These are phyloP conservation scores for Colletotrichum caudatum DNA, from an alignment of 2,329 filamentous ascomycete genomes.

Conservation along the genomic window DNA sequence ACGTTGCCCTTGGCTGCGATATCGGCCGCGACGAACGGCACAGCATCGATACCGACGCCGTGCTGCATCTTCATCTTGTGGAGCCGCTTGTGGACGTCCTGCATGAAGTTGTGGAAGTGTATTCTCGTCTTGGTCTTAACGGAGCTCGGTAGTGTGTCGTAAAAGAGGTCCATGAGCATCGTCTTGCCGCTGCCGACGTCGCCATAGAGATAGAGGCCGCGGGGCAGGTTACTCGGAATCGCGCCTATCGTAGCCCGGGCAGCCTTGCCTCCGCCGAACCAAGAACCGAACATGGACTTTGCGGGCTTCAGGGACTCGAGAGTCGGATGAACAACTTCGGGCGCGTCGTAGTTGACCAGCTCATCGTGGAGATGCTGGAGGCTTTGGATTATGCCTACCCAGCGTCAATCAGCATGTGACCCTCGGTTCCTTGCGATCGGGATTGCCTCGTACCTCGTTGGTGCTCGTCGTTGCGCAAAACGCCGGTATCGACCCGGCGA, in stretches of 20 bases:
- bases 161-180: conserved; percentile 99
- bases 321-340: conserved; percentile 80
- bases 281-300: conserved; percentile 68
- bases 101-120: conserved; percentile 99
- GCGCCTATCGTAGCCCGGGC: conserved; percentile 55
- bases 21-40: conserved; percentile 94
- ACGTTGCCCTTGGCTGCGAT: conserved; percentile 88
- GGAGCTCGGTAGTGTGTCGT: conserved; percentile 85
- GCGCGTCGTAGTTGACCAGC: conserved; percentile 78
- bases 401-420: conserved; percentile 35
- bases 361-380: conserved; percentile 91
- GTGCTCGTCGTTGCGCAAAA: conserved; percentile 87
- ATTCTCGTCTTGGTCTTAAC: conserved; percentile 90
- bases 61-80: conserved; percentile 91
- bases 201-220: conserved; percentile 93
- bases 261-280: conserved; percentile 66
- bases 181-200: conserved; percentile 98
- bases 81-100: conserved; percentile 91
- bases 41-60: conserved; percentile 88
- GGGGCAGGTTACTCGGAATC: conserved; percentile 81
- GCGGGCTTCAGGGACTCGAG: conserved; percentile 74
- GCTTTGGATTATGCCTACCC: conserved; percentile 83
- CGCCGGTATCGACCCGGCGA: conserved; percentile 77
- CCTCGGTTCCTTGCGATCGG: background rate
- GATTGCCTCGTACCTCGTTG: conserved; percentile 75